These are phyloP conservation scores for Planoprotostelium fungivorum DNA, from an alignment of 78 protist genomes.

Conservation along the genomic window DNA sequence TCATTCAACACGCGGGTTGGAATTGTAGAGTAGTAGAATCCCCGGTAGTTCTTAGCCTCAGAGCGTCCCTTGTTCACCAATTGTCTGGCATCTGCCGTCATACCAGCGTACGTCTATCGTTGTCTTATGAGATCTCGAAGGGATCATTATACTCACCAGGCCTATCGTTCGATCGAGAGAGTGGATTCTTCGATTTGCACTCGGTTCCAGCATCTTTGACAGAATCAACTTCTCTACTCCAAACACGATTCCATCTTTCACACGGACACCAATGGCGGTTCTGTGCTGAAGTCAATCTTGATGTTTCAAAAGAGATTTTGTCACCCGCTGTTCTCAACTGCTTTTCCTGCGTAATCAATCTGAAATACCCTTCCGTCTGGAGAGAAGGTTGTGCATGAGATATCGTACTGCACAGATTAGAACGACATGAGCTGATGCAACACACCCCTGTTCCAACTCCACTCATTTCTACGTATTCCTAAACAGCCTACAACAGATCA, in stretches of 20 bases:
- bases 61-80: conserved; percentile 77
- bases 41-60: conserved; percentile 79
- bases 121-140: neutral
- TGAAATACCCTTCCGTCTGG: conserved; percentile 99
- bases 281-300: neutral
- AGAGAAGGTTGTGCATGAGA: conserved; percentile 88
- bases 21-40: conserved; percentile 65
- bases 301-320: neutral
- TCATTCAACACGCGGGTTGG: conserved; percentile 65
- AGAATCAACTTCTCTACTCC: conserved; percentile 93
- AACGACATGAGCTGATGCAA: neutral
- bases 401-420: conserved; percentile 80
- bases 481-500: neutral
- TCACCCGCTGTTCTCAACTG: conserved; percentile 95
- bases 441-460: neutral
- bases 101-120: conserved; percentile 67
- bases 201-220: conserved; percentile 80
- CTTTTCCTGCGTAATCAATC: conserved; percentile 98
- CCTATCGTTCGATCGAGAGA: conserved; percentile 85
- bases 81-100: conserved; percentile 88
- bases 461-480: neutral
- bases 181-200: conserved; percentile 76
- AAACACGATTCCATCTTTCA: conserved; percentile 96
- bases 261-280: conserved; percentile 88
- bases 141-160: conserved; percentile 42